These are phyloP conservation scores for Pyrenophora seminiperda DNA, from an alignment of 2,329 filamentous ascomycete species.

Conservation along the genomic window DNA sequence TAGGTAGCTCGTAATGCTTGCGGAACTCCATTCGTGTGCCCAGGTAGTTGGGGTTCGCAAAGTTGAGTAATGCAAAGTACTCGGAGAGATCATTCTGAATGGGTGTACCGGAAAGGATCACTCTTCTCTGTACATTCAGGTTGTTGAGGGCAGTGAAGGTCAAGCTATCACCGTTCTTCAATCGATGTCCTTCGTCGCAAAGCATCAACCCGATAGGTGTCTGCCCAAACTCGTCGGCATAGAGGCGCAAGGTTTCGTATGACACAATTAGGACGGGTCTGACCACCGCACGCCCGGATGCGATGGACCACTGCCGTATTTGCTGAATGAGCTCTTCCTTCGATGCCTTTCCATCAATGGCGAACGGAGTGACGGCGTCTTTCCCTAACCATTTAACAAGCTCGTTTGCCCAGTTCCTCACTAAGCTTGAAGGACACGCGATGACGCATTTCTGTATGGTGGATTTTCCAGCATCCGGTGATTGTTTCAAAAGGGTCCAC, in stretches of 20 bases:
- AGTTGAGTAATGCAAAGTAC: conserved; percentile 94
- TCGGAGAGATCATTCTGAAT: conserved; percentile 99
- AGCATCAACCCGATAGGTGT: conserved; percentile 90
- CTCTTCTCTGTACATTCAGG: conserved; percentile 85
- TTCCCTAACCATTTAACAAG: conserved; percentile 94
- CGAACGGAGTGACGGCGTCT: conserved; percentile 89
- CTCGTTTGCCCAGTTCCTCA: conserved; percentile 98
- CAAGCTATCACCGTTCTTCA: conserved; percentile 96
- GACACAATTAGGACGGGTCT: conserved; percentile 96
- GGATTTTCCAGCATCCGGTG: conserved; percentile 88
- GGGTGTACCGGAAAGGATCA: conserved; percentile 94
- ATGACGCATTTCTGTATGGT: conserved; percentile 98
- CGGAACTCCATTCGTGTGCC: conserved; percentile 90
- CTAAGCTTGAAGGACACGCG: conserved; percentile 92
- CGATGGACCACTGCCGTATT: conserved; percentile 91
- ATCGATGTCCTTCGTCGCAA: conserved; percentile 92
- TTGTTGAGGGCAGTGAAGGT: conserved; percentile 91
- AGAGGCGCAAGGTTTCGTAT: conserved; percentile 91
- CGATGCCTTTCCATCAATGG: conserved; percentile 92
- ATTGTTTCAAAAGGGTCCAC: conserved; percentile 96
- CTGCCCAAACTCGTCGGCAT: conserved; percentile 86
- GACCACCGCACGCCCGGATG: conserved; percentile 85
- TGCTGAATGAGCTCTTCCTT: conserved; percentile 92
- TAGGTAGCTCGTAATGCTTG: conserved; percentile 91
- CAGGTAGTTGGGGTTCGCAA: conserved; percentile 91